Conservation (phyloP, 108 stramenopile genomes). For the Skeletonema menzelii region DNA sequence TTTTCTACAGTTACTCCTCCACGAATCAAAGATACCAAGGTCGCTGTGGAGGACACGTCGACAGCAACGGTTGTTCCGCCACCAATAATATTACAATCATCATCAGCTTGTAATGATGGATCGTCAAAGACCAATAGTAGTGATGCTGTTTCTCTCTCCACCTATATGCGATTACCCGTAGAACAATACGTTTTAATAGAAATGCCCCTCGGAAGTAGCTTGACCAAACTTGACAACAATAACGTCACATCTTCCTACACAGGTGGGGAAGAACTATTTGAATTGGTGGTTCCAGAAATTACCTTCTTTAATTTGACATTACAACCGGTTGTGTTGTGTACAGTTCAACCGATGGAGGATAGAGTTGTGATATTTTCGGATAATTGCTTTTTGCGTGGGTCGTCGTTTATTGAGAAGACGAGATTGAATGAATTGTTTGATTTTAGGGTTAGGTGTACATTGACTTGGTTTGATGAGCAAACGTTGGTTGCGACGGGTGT, state of each 20-base stretch:
- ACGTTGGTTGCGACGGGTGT: not conserved
- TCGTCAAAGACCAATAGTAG: not conserved
- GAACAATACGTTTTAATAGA: conserved; percentile 52
- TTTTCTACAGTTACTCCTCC: conserved; percentile 1
- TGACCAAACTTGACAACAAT: not conserved
- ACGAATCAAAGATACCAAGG: conserved; percentile 32
- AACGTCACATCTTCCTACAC: not conserved
- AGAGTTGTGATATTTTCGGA: conserved; percentile 31
- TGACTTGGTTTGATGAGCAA: conserved; percentile 42
- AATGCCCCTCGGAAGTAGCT: conserved; percentile 45
- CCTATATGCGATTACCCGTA: conserved; percentile 47
- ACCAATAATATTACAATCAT: conserved; percentile 8
- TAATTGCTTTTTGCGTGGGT: conserved; percentile 38
- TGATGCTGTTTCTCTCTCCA: conserved; percentile 23
- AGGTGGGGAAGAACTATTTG: conserved; percentile 9
- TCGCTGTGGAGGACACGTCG: conserved; percentile 23
- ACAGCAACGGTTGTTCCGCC: conserved; percentile 10
- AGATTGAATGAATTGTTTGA: conserved; percentile 45
- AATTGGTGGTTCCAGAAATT: conserved; percentile 45
- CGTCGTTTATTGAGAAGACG: conserved; percentile 45
- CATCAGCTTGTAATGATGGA: not conserved
- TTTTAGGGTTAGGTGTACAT: conserved; percentile 22
- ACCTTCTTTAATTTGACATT: conserved; percentile 36
- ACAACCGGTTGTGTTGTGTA: conserved; percentile 41
- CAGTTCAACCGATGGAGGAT: conserved; percentile 27